Conservation (phyloP, 2,329 filamentous ascomycete species). For the Lomentospora prolificans region DNA sequence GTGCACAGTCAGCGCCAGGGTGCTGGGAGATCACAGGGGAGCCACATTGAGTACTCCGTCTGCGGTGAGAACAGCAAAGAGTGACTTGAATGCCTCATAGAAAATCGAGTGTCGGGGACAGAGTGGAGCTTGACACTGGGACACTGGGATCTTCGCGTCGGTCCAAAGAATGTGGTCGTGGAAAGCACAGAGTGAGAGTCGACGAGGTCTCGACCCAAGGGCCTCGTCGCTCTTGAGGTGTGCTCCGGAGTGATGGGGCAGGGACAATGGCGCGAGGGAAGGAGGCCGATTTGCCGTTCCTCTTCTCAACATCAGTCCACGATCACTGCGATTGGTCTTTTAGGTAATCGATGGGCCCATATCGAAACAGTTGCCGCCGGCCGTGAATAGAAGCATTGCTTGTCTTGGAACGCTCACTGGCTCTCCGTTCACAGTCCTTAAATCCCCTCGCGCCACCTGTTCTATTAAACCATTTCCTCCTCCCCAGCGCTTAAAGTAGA, state of each 20-base stretch:
- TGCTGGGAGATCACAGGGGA: background rate
- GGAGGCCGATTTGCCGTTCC: background rate
- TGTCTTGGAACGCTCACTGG: background rate
- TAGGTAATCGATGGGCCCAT: background rate
- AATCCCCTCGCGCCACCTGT: background rate
- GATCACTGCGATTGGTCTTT: background rate
- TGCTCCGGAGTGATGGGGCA: background rate
- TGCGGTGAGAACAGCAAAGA: background rate
- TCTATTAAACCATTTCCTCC: background rate
- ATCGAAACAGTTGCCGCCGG: background rate
- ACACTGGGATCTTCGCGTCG: background rate
- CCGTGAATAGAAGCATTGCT: background rate
- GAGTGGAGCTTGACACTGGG: constrained; percentile 1
- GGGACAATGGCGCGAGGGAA: background rate
- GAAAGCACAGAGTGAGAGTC: background rate
- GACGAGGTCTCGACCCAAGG: background rate
- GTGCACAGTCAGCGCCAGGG: background rate
- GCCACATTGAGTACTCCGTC: background rate
- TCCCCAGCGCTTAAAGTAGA: background rate
- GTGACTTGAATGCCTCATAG: background rate
- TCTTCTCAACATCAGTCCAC: background rate
- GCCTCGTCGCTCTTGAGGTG: background rate
- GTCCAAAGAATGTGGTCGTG: background rate
- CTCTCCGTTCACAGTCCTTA: background rate
- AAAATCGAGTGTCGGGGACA: background rate